Percentiles rank a stretch among this genome's conserved stretches.
Evolutionary conservation across 2,329 filamentous ascomycete species (phyloP).

Genomic region (Myriosclerotinia curreyana): DNA sequence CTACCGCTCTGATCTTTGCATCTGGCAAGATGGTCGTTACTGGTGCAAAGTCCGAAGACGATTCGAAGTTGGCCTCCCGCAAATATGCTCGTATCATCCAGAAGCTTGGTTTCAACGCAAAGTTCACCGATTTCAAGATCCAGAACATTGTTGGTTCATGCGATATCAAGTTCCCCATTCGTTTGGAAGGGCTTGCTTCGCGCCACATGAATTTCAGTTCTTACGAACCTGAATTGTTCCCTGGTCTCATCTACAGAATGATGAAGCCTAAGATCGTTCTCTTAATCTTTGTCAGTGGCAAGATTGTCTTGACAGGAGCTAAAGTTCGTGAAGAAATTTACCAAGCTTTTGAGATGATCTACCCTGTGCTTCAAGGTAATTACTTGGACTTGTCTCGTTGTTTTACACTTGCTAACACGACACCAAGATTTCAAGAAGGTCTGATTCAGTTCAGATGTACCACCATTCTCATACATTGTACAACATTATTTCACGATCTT

Average conservation of each 20-base stretch:
- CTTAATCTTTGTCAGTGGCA: slow-evolving; percentile 95
- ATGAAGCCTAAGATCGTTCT: slow-evolving; percentile 99
- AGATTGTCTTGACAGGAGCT: slow-evolving; percentile 96
- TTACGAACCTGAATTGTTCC: slow-evolving; percentile 97
- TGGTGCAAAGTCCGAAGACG: slow-evolving; percentile 95
- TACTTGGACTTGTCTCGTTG: neutral
- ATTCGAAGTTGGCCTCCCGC: slow-evolving; percentile 92
- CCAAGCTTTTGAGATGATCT: slow-evolving; percentile 95
- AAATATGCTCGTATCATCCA: slow-evolving; percentile 99
- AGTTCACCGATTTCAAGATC: slow-evolving; percentile 99
- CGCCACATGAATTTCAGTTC: slow-evolving; percentile 99
- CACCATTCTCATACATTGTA: slow-evolving; percentile 13
- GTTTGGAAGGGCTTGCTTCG: slow-evolving; percentile 89
- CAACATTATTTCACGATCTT: slow-evolving; percentile 35
- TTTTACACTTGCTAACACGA: slow-evolving; percentile 26
- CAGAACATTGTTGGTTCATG: slow-evolving; percentile 99
- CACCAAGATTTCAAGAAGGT: slow-evolving; percentile 41
- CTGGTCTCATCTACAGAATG: slow-evolving; percentile 99
- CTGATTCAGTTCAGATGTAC: slow-evolving; percentile 29
- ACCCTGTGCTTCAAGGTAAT: slow-evolving; percentile 85
- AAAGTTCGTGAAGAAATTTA: slow-evolving; percentile 99
- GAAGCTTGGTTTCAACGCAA: slow-evolving; percentile 98
- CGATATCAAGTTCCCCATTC: slow-evolving; percentile 99
- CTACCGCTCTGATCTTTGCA: slow-evolving; percentile 95
- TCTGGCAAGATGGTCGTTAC: slow-evolving; percentile 99